Conservation (phyloP, 1,284 basidiomycete genomes). For the Cryptococcus sp. region DNA sequence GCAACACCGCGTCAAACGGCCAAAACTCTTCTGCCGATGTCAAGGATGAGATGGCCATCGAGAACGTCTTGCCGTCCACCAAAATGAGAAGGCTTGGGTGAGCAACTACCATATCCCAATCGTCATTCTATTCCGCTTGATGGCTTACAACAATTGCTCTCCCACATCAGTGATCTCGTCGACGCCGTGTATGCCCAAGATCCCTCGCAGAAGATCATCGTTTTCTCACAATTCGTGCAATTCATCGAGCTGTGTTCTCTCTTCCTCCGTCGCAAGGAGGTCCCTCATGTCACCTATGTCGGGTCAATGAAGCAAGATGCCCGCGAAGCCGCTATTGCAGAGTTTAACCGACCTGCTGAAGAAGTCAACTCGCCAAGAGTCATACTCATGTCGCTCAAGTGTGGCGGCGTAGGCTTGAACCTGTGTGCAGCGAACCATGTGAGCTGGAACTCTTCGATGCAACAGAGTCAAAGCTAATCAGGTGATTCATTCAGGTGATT, state of each 20-base stretch:
- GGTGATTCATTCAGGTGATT: conserved; percentile 25
- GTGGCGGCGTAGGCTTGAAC: conserved; percentile 48
- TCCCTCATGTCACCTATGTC: conserved; percentile 40
- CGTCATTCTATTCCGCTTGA: neutral
- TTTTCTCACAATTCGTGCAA: conserved; percentile 49
- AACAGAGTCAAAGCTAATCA: conserved; percentile 4
- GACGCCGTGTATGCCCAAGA: conserved; percentile 33
- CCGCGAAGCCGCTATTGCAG: conserved; percentile 38
- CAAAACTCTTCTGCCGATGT: conserved; percentile 10
- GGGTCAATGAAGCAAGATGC: conserved; percentile 46
- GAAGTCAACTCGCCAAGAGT: conserved; percentile 33
- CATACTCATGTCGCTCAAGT: conserved; percentile 53
- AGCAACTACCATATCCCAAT: conserved; percentile 7
- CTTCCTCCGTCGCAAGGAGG: conserved; percentile 30
- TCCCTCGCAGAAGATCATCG: conserved; percentile 34
- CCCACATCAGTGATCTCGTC: conserved; percentile 26
- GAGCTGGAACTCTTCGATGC: conserved; percentile 9
- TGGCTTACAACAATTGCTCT: neutral
- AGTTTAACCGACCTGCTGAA: conserved; percentile 35
- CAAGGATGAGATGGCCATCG: conserved; percentile 23
- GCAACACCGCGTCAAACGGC: conserved; percentile 59
- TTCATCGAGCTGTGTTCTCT: conserved; percentile 43
- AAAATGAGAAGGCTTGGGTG: conserved; percentile 47
- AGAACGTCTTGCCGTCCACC: conserved; percentile 37
- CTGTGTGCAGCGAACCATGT: conserved; percentile 46